phyloP scores from a whole-genome alignment of 2,329 filamentous ascomycete species.

The Westerdykella ornata region DNA sequence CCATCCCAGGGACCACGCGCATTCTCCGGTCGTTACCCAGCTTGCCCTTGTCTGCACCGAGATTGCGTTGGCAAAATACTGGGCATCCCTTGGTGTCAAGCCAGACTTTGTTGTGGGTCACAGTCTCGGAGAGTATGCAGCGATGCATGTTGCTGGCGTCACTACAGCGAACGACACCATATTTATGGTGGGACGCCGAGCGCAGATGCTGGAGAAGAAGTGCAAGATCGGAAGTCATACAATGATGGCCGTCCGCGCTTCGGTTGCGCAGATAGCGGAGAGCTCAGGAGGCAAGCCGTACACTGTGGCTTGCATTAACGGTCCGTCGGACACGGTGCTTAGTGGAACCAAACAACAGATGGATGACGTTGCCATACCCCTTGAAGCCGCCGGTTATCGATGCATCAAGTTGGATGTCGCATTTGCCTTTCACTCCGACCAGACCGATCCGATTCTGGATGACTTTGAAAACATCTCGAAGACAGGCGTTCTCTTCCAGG shows the following conservation, averaged over 20 bases:
- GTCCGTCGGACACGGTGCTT: slow-evolving; percentile 25
- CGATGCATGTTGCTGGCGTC: slow-evolving; percentile 33
- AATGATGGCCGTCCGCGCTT: slow-evolving; percentile 27
- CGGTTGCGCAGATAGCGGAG: slow-evolving; percentile 5
- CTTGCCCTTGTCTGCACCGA: slow-evolving; percentile 38
- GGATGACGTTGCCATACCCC: slow-evolving; percentile 2
- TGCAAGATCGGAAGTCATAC: slow-evolving; percentile 22
- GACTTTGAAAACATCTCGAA: slow-evolving; percentile 34
- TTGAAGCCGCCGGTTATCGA: slow-evolving; percentile 5
- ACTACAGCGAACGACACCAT: slow-evolving; percentile 30
- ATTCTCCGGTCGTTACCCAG: slow-evolving; percentile 23
- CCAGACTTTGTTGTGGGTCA: slow-evolving; percentile 19
- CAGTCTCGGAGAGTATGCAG: slow-evolving; percentile 39
- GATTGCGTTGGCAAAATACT: slow-evolving; percentile 26
- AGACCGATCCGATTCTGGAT: slow-evolving; percentile 41
- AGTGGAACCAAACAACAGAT: slow-evolving; percentile 17
- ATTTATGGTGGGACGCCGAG: slow-evolving; percentile 31
- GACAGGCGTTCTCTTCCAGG: slow-evolving; percentile 18
- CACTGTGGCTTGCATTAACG: slow-evolving; percentile 30
- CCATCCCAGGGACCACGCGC: background rate
- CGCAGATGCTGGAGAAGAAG: slow-evolving; percentile 19
- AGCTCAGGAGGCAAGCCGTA: background rate
- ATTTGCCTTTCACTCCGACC: slow-evolving; percentile 20
- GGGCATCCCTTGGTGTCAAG: slow-evolving; percentile 10
- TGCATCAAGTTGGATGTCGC: slow-evolving; percentile 13